Conservation (phyloP, 257 asterid genomes). For the Solanum sitiens region DNA sequence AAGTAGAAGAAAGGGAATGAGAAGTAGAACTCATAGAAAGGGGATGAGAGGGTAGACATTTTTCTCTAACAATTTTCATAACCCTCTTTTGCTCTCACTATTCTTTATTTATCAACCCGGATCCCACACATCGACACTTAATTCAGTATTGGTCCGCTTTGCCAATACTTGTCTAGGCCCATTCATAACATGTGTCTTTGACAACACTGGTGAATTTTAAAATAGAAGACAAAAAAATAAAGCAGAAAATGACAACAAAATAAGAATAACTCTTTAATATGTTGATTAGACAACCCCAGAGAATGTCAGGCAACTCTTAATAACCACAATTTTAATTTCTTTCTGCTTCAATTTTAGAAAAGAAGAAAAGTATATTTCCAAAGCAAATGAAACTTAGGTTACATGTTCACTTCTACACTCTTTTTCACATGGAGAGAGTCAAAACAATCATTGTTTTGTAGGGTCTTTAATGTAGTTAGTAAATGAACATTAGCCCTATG, state of each 20-base stretch:
- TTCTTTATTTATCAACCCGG: no score
- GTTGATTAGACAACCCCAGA: not conserved
- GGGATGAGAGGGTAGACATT: no score
- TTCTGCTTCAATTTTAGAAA: not conserved
- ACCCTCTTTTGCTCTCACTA: no score
- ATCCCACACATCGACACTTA: no score
- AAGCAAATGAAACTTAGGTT: not conserved
- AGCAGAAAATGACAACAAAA: not conserved
- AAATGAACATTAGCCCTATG: not conserved
- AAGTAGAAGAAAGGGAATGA: no score
- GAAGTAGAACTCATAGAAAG: no score
- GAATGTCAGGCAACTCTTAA: not conserved
- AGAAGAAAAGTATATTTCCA: not conserved
- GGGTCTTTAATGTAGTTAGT: not conserved
- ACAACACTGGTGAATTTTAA: constrained; percentile 3
- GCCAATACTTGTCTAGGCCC: no score
- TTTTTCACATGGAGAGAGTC: not conserved
- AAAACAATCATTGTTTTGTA: not conserved
- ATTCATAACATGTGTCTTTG: no score
- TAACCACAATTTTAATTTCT: not conserved
- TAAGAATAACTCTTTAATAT: not conserved
- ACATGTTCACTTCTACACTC: not conserved
- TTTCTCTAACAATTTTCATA: no score
- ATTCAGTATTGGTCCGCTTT: no score
- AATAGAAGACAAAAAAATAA: not conserved